Percentiles rank a stretch among this genome's conserved stretches.
Conservation (phyloP, 2,329 filamentous ascomycete genomes). For the Allantophomopsis lycopodina region DNA sequence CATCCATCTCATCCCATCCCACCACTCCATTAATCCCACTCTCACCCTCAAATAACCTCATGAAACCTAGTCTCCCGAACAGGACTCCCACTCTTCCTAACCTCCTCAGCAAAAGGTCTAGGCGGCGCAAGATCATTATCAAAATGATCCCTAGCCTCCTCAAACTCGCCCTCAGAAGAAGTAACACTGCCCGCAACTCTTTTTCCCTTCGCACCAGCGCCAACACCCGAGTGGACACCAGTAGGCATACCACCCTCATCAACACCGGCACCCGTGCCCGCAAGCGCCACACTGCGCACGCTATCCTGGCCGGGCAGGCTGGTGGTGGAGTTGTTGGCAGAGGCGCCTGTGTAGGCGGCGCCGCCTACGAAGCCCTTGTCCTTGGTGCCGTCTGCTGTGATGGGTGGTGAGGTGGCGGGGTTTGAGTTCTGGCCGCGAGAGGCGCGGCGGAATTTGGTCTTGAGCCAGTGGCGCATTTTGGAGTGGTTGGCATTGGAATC, state of each 20-base stretch:
- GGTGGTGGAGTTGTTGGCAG: constrained; percentile 28
- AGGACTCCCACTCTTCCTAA: constrained; percentile 31
- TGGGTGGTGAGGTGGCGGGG: constrained; percentile 1
- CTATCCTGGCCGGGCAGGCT: constrained; percentile 18
- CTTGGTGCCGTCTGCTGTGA: not conserved
- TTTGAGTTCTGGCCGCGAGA: constrained; percentile 9
- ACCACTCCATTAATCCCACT: too few relatives aligned
- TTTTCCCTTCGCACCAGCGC: constrained; percentile 3
- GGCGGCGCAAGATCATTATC: constrained; percentile 29
- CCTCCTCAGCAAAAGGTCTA: constrained; percentile 13
- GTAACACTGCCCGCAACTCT: constrained; percentile 5
- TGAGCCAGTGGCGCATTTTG: constrained; percentile 35
- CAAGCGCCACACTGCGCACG: constrained; percentile 8
- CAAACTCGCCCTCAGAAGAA: constrained; percentile 27
- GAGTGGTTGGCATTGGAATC: constrained; percentile 8
- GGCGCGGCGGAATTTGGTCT: constrained; percentile 31
- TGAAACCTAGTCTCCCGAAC: constrained; percentile 42
- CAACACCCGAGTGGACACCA: constrained; percentile 4
- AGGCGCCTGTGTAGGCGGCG: constrained; percentile 28
- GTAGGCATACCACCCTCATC: not conserved
- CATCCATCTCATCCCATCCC: too few relatives aligned
- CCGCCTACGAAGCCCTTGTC: constrained; percentile 35
- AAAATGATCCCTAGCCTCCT: constrained; percentile 29
- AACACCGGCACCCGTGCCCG: constrained; percentile 5
- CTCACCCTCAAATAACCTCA: constrained; percentile 32